These are phyloP conservation scores for Conringia planisiliqua DNA, from an alignment of 345 rosid genomes.

Conservation along the genomic window DNA sequence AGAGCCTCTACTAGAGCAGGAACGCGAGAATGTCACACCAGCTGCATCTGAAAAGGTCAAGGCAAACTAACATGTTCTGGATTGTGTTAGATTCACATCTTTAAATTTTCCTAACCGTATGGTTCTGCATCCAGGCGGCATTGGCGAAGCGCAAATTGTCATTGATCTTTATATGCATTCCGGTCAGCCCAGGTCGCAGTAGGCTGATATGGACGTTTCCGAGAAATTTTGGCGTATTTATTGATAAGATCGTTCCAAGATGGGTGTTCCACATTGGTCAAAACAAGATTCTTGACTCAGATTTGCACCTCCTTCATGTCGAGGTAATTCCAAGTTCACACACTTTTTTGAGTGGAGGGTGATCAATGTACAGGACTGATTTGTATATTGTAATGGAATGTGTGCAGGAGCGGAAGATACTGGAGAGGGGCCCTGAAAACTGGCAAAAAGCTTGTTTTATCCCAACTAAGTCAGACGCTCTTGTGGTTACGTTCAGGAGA, in stretches of 20 bases:
- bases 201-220: conserved; percentile 86
- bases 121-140: conserved; percentile 27
- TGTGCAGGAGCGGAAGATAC: conserved; percentile 71
- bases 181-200: conserved; percentile 86
- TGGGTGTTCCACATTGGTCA: conserved; percentile 83
- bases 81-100: neutral
- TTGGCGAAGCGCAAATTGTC: conserved; percentile 35
- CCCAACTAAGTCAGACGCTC: conserved; percentile 75
- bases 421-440: conserved; percentile 62
- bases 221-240: conserved; percentile 60
- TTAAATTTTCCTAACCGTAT: neutral
- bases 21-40: conserved; percentile 41
- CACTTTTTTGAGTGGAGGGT: neutral
- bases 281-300: conserved; percentile 83
- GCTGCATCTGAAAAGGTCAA: conserved; percentile 39
- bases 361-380: neutral
- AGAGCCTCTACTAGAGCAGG: conserved; percentile 39
- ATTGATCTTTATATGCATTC: conserved; percentile 79
- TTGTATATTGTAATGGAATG: neutral
- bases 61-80: neutral
- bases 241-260: conserved; percentile 71
- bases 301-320: conserved; percentile 78
- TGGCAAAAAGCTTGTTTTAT: conserved; percentile 86
- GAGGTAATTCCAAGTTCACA: conserved; percentile 46
- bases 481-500: conserved; percentile 68